These are phyloP conservation scores for Penicillium sp. DNA, from an alignment of 2,329 filamentous ascomycete genomes.

Conservation along the genomic window DNA sequence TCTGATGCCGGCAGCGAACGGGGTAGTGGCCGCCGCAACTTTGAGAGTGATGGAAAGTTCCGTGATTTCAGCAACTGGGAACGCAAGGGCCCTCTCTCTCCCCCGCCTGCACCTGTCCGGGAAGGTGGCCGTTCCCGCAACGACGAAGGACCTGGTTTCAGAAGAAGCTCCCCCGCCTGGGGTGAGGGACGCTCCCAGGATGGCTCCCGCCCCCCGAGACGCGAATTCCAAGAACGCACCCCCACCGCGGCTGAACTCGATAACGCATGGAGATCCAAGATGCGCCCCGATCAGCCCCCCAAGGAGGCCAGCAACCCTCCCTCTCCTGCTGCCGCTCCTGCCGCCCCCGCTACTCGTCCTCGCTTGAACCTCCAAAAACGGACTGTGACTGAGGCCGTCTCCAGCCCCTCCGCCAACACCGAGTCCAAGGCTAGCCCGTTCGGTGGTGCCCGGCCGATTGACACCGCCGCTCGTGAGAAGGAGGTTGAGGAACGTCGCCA, in stretches of 20 bases:
- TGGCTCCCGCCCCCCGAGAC: slow-evolving; percentile 63
- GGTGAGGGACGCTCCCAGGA: slow-evolving; percentile 60
- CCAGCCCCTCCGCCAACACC: slow-evolving; percentile 37
- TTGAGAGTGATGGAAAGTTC: slow-evolving; percentile 62
- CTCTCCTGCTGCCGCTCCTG: slow-evolving; percentile 58
- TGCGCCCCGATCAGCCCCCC: slow-evolving; percentile 69
- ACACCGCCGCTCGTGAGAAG: slow-evolving; percentile 79
- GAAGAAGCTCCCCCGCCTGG: slow-evolving; percentile 66
- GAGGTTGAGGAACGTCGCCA: slow-evolving; percentile 83
- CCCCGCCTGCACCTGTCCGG: slow-evolving; percentile 48
- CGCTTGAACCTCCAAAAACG: slow-evolving; percentile 83
- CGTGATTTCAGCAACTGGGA: slow-evolving; percentile 88
- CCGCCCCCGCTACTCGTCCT: slow-evolving; percentile 58
- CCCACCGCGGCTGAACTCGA: slow-evolving; percentile 87
- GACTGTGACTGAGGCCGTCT: slow-evolving; percentile 68
- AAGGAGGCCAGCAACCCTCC: slow-evolving; percentile 65
- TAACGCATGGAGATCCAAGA: slow-evolving; percentile 81
- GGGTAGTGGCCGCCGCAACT: slow-evolving; percentile 57
- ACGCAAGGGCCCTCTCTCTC: slow-evolving; percentile 81
- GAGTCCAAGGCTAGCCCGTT: slow-evolving; percentile 87
- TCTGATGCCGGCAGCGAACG: slow-evolving; percentile 56
- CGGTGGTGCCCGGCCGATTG: slow-evolving; percentile 84
- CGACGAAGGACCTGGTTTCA: slow-evolving; percentile 52
- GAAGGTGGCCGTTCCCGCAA: slow-evolving; percentile 53
- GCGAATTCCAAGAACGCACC: too few relatives aligned